Conservation (phyloP, 2,329 filamentous ascomycete species). For the Clonostachys solani region DNA sequence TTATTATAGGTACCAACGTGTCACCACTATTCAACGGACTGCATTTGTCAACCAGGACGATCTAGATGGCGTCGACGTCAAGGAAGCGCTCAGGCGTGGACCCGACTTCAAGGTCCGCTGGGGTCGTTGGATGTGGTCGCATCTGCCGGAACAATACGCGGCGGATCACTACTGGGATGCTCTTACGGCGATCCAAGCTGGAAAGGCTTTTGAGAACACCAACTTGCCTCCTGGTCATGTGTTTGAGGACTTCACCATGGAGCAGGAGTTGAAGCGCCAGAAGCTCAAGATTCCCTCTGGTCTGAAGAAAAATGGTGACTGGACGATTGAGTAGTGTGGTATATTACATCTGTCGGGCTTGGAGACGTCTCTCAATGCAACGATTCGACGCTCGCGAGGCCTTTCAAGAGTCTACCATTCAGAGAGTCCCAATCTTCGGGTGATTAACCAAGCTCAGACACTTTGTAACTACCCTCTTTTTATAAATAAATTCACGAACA, state of each 20-base stretch:
- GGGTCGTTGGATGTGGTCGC: constrained; percentile 12
- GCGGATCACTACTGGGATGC: constrained; percentile 16
- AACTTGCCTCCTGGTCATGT: constrained; percentile 18
- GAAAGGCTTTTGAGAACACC: constrained; percentile 17
- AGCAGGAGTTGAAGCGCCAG: no score
- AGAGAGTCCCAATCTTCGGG: no score
- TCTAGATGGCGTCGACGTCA: constrained; percentile 10
- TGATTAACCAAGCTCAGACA: no score
- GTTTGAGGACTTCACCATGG: constrained; percentile 5
- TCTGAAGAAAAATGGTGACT: no score
- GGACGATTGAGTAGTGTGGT: no score
- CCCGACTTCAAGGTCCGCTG: neutral
- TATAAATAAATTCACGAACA: no score
- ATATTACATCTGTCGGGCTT: no score
- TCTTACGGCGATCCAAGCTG: constrained; percentile 11
- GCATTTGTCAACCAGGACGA: constrained; percentile 11
- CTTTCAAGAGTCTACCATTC: no score
- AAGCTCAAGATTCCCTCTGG: no score
- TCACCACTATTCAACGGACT: constrained; percentile 7
- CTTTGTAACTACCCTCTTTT: no score
- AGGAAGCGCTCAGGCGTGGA: constrained; percentile 3
- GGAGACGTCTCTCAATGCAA: no score
- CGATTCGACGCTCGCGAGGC: no score
- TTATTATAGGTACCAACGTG: constrained; percentile 7
- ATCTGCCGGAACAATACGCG: constrained; percentile 21